Base-by-base conservation (phyloP, 345 rosid genomes). In the Rhodomyrtus tomentosa region DNA sequence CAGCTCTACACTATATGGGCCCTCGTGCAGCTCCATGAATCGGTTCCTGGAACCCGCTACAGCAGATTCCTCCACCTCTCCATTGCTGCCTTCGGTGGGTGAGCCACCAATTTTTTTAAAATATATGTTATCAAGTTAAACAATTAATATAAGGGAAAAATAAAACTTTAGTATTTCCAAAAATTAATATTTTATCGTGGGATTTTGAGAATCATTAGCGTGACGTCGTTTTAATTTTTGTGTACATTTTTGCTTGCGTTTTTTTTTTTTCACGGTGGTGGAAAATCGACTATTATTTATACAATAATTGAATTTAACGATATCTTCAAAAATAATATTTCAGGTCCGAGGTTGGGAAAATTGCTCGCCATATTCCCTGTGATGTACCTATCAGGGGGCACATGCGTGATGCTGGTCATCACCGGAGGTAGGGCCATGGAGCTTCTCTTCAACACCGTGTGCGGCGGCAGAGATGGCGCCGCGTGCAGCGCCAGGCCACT, bases 21-120 rank as follows among this genome's bases (percentile, higher is more conserved):
- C 59, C 90, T 95, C 29, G 96, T 96, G 16, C 93, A 94, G 45
- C 98, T 96, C 74, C 99, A 96, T 87, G 98, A 96, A 89, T 81
- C 89, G 5, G 79, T 88, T 2, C 84, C 81, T 0, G 93, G 98
- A 48, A 82, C 85, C 83, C 96, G 98, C 74, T 91, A 90, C 81
- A 92, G 99, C 80, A 83, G 98, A 92, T 96, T 92, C 76, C 85
- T 96, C 81, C 94, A 93, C 40, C 93, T 96, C 81, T 89, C 89
- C 12, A 62, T 50, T 54, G 92, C 87, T 58, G 89, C 98, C 59
- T 95, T 95, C 29, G n/a, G n/a, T n/a, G n/a, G 99, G 99, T 94
- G 88, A 55, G 89, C 73, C 18, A n/a, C 10, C 22, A 1, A 10
- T 18, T 20, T 0, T 12, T n/a, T 21, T 13, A 22, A 13, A 29